Conservation (phyloP, 2,329 filamentous ascomycete species). For the Zymoseptoria pseudotritici region DNA sequence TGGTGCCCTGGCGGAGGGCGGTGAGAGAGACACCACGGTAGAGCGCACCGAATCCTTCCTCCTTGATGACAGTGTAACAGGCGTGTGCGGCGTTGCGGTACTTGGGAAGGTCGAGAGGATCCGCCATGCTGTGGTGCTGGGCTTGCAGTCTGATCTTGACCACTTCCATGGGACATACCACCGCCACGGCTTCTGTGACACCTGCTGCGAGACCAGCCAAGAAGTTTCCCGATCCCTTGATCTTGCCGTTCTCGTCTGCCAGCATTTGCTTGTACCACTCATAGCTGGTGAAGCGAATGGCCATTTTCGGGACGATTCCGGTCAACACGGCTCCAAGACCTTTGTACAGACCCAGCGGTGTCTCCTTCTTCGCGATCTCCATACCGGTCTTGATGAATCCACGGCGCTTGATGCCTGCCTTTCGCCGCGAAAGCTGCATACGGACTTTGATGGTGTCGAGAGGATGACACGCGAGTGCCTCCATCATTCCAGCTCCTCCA, state of each 20-base stretch:
- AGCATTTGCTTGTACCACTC: conserved; percentile 87
- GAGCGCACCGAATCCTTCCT: conserved; percentile 80
- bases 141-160: conserved; percentile 98
- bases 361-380: conserved; percentile 84
- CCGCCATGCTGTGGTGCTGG: conserved; percentile 95
- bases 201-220: conserved; percentile 81
- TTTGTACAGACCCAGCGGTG: conserved; percentile 90
- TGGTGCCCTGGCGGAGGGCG: conserved; percentile 86
- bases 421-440: conserved; percentile 93
- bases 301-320: conserved; percentile 98
- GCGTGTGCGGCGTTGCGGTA: conserved; percentile 88
- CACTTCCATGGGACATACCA: conserved; percentile 98
- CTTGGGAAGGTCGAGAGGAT: conserved; percentile 91
- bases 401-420: conserved; percentile 73
- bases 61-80: conserved; percentile 78
- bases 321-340: conserved; percentile 94
- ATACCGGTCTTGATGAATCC: conserved; percentile 81
- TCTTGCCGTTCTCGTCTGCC: conserved; percentile 57
- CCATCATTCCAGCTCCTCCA: conserved; percentile 98
- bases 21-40: conserved; percentile 93
- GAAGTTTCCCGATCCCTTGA: conserved; percentile 67
- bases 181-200: conserved; percentile 90
- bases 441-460: conserved; percentile 97
- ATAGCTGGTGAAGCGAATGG: conserved; percentile 96
- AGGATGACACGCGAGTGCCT: conserved; percentile 91